Percentiles rank a stretch among this genome's conserved stretches.
These are phyloP conservation scores for Pythium phragmitis DNA, from an alignment of 352 stramenopile species.

Conservation along the genomic window DNA sequence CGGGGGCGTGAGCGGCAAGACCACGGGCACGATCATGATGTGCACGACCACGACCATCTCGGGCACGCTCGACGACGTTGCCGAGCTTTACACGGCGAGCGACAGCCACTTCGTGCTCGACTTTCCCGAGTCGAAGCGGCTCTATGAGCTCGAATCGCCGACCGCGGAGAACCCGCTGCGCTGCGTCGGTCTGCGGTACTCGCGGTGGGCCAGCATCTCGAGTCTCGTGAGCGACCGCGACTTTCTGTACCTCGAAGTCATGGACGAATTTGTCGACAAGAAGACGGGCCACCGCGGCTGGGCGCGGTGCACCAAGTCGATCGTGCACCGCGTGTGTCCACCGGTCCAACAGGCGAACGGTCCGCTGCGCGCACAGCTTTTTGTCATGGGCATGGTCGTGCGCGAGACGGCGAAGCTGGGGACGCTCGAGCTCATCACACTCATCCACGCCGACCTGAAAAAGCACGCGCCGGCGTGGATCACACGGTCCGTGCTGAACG, in stretches of 20 bases:
- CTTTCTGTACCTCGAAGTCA: constrained; percentile 60
- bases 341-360: constrained; percentile 56
- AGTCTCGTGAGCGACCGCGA: constrained; percentile 54
- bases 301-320: constrained; percentile 62
- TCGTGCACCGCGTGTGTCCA: constrained; percentile 61
- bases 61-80: constrained; percentile 63
- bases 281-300: constrained; percentile 57
- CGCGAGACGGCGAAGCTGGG: constrained; percentile 55
- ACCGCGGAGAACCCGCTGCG: constrained; percentile 42
- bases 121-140: constrained; percentile 42
- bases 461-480: constrained; percentile 42
- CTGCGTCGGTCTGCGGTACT: constrained; percentile 52
- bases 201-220: constrained; percentile 51
- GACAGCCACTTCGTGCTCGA: constrained; percentile 49
- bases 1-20: constrained; percentile 28
- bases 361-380: constrained; percentile 49
- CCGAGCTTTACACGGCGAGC: constrained; percentile 49
- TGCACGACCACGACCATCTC: constrained; percentile 52
- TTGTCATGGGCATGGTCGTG: constrained; percentile 57
- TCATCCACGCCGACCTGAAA: constrained; percentile 53
- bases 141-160: constrained; percentile 56
- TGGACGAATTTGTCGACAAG: constrained; percentile 66
- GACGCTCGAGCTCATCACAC: constrained; percentile 54
- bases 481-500: constrained; percentile 41
- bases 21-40: constrained; percentile 52